Evolutionary conservation across 805 yeast genomes (phyloP), one percentile per base, ranked within the genome.

Genomic region (Candida suzukii): DNA sequence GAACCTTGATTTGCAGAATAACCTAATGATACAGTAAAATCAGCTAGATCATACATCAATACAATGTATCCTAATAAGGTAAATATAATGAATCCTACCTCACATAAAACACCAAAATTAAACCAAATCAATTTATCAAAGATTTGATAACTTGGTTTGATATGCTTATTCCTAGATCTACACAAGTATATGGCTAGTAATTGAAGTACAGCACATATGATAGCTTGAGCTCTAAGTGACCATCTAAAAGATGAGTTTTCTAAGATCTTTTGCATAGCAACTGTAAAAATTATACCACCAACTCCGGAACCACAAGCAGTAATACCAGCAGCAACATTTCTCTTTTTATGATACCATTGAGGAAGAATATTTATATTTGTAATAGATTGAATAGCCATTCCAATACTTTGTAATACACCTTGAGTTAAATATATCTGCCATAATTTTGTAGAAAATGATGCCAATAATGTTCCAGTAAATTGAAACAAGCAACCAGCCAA

Each of bases 401-500:
- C 80, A 26, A 73, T 52, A 26, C 88, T 83, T 40, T 71, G 72
- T 34, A 83, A 45, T 2, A 81, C 64, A 24, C 91, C 90, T 58
- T 83, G 90, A 7, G 86, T 75, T 32, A 80, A 56, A 51, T 71
- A 80, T 13, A 84, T 53, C 46, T 84, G 80, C 88, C 90, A 83
- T 18, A 78, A 52, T 30, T 68, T 64, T 2, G 68, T 71, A 1
- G 83, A 58, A 51, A 70, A 80, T 7, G 83, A 73, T 1, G 90
- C 88, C 47, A 83, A 50, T 41, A 83, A 44, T 30, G 73, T 67
- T 0, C 80, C 83, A 0, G 70, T 66, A 44, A 79, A 73, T 51
- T 80, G 78, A 11, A 72, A 35, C 2, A 60, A 47, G 13, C 68
- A 60, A 1, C 88, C 91, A 9, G 74, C 32, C 0, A 61, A 40